These are phyloP conservation scores for Linum lewisii DNA, from an alignment of 345 rosid species.

Conservation along the genomic window DNA sequence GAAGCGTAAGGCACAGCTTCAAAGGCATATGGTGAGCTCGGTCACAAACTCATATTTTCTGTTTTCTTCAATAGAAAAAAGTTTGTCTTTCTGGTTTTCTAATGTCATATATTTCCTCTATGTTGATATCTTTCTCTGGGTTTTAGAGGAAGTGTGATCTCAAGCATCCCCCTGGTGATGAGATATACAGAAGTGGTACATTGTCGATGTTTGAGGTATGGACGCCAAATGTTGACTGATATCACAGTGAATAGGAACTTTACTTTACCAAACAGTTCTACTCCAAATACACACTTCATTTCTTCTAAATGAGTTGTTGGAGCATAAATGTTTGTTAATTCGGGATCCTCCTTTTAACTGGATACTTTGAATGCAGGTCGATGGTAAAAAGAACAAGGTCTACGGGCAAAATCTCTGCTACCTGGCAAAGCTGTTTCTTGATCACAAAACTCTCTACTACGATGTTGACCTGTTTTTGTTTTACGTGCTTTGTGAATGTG, in stretches of 20 bases:
- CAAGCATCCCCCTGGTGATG: constrained; percentile 99
- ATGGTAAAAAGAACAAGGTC: constrained; percentile 97
- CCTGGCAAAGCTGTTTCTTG: constrained; percentile 93
- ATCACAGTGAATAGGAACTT: neutral
- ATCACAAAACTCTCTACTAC: constrained; percentile 97
- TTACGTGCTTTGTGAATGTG: constrained; percentile 90
- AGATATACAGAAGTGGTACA: constrained; percentile 93
- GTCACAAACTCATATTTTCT: constrained; percentile 5
- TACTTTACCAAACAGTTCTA: neutral
- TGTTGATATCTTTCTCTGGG: neutral
- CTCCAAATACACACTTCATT: neutral
- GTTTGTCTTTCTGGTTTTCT: neutral
- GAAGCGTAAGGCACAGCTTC: constrained; percentile 99
- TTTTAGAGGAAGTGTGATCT: constrained; percentile 86
- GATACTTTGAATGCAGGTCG: constrained; percentile 35
- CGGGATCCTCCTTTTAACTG: neutral
- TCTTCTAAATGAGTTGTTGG: neutral
- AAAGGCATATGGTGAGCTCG: constrained; percentile 91
- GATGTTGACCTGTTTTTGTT: constrained; percentile 94
- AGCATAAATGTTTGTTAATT: neutral
- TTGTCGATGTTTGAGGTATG: constrained; percentile 98
- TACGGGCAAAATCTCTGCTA: constrained; percentile 98
- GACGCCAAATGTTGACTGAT: neutral
- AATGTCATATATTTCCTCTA: neutral
- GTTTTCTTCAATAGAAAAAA: neutral